phyloP scores from a whole-genome alignment of 805 yeast species.

The Kazachstania taianensis region DNA sequence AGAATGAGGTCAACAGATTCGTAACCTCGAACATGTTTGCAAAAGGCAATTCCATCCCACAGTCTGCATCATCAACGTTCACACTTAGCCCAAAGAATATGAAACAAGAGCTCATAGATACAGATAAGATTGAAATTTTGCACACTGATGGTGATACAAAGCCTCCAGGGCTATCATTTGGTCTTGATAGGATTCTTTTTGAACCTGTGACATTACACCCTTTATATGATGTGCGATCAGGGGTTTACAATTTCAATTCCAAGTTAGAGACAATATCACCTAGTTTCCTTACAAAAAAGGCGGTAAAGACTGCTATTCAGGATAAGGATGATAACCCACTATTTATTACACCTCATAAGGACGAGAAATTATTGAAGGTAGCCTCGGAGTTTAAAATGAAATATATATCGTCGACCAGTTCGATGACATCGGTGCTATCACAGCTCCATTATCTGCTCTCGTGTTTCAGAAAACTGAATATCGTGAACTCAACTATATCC shows the following conservation, averaged over 20 bases:
- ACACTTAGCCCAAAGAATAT: constrained; percentile 4
- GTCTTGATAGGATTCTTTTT: constrained; percentile 60
- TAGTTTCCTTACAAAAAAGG: constrained; percentile 12
- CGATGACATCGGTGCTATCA: constrained; percentile 66
- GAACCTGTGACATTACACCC: constrained; percentile 69
- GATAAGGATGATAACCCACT: constrained; percentile 9
- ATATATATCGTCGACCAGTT: constrained; percentile 76
- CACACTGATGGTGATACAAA: constrained; percentile 4
- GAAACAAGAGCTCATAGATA: constrained; percentile 10
- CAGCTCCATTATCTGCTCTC: constrained; percentile 69
- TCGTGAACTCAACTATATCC: constrained; percentile 32
- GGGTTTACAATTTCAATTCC: constrained; percentile 59
- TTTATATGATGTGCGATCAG: constrained; percentile 66
- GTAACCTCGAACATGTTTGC: too few species aligned
- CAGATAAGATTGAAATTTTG: constrained; percentile 1
- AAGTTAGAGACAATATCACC: constrained; percentile 45
- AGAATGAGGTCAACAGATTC: background rate
- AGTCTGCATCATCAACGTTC: background rate
- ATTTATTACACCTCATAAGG: constrained; percentile 63
- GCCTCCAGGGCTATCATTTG: constrained; percentile 52
- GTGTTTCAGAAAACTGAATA: constrained; percentile 45
- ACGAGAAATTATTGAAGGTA: constrained; percentile 39
- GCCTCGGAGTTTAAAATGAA: constrained; percentile 29
- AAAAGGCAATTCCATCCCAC: background rate
- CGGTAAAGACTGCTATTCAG: constrained; percentile 1